Evolutionary conservation across 441 rosid species (phyloP).

Genomic region (Dalechampia spathulata): DNA sequence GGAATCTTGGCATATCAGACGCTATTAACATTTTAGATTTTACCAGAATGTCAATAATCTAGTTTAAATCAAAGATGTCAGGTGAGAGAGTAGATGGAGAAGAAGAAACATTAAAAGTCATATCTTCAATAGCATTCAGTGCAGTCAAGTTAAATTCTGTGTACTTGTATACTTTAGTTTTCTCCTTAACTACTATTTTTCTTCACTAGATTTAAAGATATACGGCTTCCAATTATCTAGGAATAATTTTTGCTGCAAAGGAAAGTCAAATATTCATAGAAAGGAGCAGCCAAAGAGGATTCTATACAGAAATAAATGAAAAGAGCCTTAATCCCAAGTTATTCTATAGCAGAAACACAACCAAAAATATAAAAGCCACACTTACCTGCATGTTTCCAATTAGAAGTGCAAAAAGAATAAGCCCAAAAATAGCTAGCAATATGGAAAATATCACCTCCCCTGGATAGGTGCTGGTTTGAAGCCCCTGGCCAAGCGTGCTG

Average conservation of each 20-base stretch:
- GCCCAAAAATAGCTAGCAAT: slow-evolving; percentile 80
- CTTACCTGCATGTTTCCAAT: slow-evolving; percentile 99
- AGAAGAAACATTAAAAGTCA: neutral
- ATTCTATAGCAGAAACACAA: neutral
- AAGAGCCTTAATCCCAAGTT: no score
- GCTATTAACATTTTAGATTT: neutral
- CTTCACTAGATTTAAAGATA: neutral
- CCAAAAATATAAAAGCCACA: slow-evolving; percentile 2
- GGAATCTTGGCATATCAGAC: neutral
- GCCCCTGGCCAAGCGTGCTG: slow-evolving; percentile 99
- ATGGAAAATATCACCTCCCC: slow-evolving; percentile 89
- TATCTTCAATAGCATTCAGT: neutral
- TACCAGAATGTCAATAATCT: neutral
- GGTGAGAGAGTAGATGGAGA: neutral
- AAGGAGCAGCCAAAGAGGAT: neutral
- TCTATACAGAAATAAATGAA: no score
- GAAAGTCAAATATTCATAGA: neutral
- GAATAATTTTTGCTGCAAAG: neutral
- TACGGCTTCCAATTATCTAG: no score
- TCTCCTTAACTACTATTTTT: neutral
- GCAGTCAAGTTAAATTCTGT: neutral
- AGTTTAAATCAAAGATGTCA: neutral
- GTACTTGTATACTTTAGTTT: neutral
- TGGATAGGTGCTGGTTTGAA: slow-evolving; percentile 84
- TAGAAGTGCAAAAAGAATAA: slow-evolving; percentile 92